Base-by-base conservation (phyloP, 345 rosid species). In the Stellera chamaejasme region DNA sequence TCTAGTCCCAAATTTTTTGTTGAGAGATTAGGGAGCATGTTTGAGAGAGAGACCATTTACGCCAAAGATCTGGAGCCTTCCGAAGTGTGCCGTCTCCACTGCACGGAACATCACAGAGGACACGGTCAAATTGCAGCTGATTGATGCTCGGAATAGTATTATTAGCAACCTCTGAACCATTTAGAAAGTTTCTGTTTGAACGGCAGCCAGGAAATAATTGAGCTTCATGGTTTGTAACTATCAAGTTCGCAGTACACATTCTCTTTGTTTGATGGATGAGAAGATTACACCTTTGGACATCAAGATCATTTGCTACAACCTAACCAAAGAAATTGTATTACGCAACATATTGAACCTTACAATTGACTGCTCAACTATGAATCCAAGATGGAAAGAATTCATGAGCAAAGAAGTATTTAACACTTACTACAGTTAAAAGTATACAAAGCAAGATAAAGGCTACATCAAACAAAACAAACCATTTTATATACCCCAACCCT, bases 51-150 rank as follows among this genome's bases (percentile, higher is more conserved):
- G 23, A 46, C 99, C 97, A 93, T 85, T 87, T 93, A 61, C 97
- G 75, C 99, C 97, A 93, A 46, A 93, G 76, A 75, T 82, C 97
- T 3, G 97, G 99, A 76, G 99, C 96, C 80, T 93, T 93, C 72
- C 96, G 88, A 28, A 89, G 83, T 51, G 99, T 89, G 43, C 97
- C 96, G 72, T 89, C 99, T 61, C 97, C 97, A 63, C 99, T 89
- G 79, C 97, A 89, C 11, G 97, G 97, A 66, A 93, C 99, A 61
- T 93, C 99, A 39, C 97, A 93, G 36, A 93, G 59, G 60, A 93
- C 95, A 49, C 97, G 94, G 59, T 93, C 95, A 80, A 93, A 93
- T 11, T 81, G 69, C 55, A 84, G 91, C 69, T 87, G 91, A 50
- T 63, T 68, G 43, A 68, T 60, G 50, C 67, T 56, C 6, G 66